These are phyloP conservation scores for Thermothielavioides terrestris DNA, from an alignment of 495 filamentous ascomycete genomes.

Conservation along the genomic window DNA sequence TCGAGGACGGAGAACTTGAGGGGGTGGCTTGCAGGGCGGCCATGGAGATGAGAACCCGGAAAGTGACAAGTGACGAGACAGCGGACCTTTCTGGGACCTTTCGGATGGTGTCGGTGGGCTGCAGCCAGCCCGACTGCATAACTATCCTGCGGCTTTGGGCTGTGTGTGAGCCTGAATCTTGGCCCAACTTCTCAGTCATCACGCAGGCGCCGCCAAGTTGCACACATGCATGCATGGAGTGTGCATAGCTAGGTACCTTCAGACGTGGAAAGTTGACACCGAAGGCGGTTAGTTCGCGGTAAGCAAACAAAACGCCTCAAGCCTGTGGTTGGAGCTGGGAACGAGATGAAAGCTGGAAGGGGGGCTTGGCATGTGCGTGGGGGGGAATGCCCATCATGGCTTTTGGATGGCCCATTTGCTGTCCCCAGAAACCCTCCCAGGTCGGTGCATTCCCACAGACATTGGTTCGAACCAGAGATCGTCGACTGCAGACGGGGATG, in stretches of 20 bases:
- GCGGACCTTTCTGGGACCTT: too few species aligned
- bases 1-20: conserved; percentile 1
- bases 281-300: too few species aligned
- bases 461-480: background rate
- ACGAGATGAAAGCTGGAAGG: background rate
- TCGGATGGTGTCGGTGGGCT: background rate
- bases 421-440: too few species aligned
- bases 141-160: background rate
- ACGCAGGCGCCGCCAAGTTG: conserved; percentile 2
- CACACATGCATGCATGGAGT: background rate
- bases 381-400: background rate
- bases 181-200: background rate
- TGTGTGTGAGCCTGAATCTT: background rate
- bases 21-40: conserved; percentile 6
- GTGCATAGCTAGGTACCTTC: too few species aligned
- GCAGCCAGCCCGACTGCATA: conserved; percentile 2
- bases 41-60: background rate
- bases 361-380: background rate
- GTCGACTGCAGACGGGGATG: background rate
- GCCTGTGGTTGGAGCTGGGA: background rate
- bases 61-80: conserved; percentile 1
- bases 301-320: conserved; percentile 2
- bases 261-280: too few species aligned
- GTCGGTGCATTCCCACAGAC: background rate
- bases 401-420: background rate